Evolutionary conservation across 2,329 filamentous ascomycete genomes (phyloP).

Genomic region (Colletotrichum neosansevieriae): DNA sequence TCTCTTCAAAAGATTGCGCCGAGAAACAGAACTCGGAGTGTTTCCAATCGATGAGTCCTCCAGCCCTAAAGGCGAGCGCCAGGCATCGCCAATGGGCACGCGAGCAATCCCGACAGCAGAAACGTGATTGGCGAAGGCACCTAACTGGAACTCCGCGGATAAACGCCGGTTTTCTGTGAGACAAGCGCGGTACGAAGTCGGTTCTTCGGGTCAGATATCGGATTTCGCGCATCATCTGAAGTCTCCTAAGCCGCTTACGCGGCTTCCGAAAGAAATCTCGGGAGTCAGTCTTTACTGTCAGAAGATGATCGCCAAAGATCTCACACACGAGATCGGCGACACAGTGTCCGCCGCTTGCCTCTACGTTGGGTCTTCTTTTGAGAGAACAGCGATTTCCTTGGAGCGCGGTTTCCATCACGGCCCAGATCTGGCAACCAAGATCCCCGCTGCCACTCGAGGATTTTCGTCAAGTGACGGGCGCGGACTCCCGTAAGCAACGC

Average conservation of each 20-base stretch:
- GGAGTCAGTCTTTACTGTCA: neutral
- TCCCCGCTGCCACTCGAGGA: neutral
- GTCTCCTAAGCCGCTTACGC: conserved; percentile 1
- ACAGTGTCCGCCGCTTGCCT: conserved; percentile 8
- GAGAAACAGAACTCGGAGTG: too few relatives aligned
- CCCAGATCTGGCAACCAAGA: neutral
- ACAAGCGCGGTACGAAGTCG: neutral
- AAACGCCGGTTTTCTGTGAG: neutral
- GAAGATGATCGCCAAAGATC: conserved; percentile 16
- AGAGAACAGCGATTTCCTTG: neutral
- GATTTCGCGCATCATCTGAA: neutral
- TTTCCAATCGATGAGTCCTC: too few relatives aligned
- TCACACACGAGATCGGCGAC: neutral
- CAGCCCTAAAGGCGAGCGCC: too few relatives aligned
- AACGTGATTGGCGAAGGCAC: neutral
- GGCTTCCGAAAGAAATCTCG: too few relatives aligned
- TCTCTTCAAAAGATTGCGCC: too few relatives aligned
- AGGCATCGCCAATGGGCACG: too few relatives aligned
- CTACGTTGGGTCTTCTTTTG: neutral
- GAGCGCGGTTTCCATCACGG: neutral
- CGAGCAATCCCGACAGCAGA: neutral
- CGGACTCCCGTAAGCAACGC: conserved; percentile 10
- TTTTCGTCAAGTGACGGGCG: neutral
- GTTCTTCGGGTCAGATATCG: neutral
- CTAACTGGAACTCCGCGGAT: neutral